Percentiles rank a stretch among this genome's conserved stretches.
phyloP scores from a whole-genome alignment of 768 basidiomycete species.

The Tricholoma matsutake region DNA sequence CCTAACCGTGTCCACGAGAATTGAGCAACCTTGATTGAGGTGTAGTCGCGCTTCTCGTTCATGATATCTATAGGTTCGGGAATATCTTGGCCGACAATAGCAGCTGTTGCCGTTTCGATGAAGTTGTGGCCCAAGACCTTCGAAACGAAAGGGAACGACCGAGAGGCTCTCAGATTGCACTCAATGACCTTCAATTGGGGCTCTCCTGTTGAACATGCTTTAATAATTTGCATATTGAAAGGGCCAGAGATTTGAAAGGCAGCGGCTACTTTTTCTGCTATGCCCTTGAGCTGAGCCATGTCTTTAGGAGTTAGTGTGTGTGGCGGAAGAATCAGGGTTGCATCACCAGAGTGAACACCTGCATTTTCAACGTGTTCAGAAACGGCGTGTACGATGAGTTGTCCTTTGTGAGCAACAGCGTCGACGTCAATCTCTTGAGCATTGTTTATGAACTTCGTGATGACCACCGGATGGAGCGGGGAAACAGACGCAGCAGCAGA shows the following conservation, averaged over 20 bases:
- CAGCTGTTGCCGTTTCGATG: slow-evolving; percentile 88
- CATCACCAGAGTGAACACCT: slow-evolving; percentile 98
- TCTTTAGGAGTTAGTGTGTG: slow-evolving; percentile 75
- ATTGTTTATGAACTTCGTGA: slow-evolving; percentile 97
- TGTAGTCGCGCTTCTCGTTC: slow-evolving; percentile 85
- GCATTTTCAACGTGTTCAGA: slow-evolving; percentile 99
- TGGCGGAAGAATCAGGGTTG: slow-evolving; percentile 95
- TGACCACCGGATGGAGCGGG: slow-evolving; percentile 94
- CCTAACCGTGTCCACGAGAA: slow-evolving; percentile 97
- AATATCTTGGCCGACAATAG: slow-evolving; percentile 81
- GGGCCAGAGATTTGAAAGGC: slow-evolving; percentile 98
- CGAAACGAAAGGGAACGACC: slow-evolving; percentile 98
- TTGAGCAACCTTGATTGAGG: slow-evolving; percentile 95
- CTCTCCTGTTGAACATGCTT: slow-evolving; percentile 57
- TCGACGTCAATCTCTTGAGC: slow-evolving; percentile 99
- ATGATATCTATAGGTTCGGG: slow-evolving; percentile 92
- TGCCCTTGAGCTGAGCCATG: slow-evolving; percentile 85
- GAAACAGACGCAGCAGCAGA: slow-evolving; percentile 97
- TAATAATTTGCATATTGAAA: slow-evolving; percentile 99
- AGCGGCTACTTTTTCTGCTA: slow-evolving; percentile 90
- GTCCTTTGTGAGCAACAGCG: slow-evolving; percentile 91
- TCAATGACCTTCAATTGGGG: slow-evolving; percentile 94
- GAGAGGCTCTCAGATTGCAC: slow-evolving; percentile 96
- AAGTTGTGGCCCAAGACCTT: slow-evolving; percentile 98
- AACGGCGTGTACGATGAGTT: slow-evolving; percentile 90